Evolutionary conservation across 140 eudicot genomes (phyloP).

Genomic region (Erigeron philadelphicus): DNA sequence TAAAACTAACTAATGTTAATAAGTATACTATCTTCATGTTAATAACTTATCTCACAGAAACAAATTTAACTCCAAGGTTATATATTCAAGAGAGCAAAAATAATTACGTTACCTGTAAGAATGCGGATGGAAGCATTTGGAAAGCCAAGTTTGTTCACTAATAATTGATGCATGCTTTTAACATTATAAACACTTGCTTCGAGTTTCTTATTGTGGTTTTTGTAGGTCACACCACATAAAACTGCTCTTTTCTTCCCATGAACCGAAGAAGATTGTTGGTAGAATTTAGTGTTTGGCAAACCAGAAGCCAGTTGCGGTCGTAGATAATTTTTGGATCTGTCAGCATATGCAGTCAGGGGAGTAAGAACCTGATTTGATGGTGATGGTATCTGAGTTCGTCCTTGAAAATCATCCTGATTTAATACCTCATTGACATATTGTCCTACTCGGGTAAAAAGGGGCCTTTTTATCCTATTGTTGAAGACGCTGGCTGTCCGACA

Average conservation of each 20-base stretch:
- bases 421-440: constrained; percentile 14
- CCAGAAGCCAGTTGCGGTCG: not conserved
- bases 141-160: constrained; percentile 46
- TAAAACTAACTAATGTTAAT: not conserved
- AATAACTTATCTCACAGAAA: not conserved
- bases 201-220: constrained; percentile 47
- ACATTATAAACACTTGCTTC: constrained; percentile 64
- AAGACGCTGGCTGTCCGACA: constrained; percentile 24
- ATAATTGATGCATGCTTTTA: constrained; percentile 39
- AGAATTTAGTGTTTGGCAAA: too few species aligned
- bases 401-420: not conserved
- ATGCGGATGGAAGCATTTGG: constrained; percentile 42
- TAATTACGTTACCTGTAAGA: constrained; percentile 54
- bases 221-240: constrained; percentile 71
- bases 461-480: constrained; percentile 27
- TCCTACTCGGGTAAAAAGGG: constrained; percentile 13
- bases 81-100: not conserved
- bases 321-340: not conserved
- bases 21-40: not conserved
- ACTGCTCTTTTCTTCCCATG: constrained; percentile 62
- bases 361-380: not conserved
- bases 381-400: not conserved
- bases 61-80: not conserved
- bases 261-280: not conserved
- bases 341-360: not conserved